Conservation (phyloP, 164 flowering plant genomes). For the Vitis vinifera region ASM3070453v1 NC_081818.1:30059001-30059500, state of each 20-base stretch:
- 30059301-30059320: neutral
- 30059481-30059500: too few relatives aligned
- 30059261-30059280: neutral
- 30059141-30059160: neutral
- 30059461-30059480: too few relatives aligned
- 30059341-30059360: neutral
- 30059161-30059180: neutral
- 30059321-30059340: neutral
- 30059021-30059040: neutral
- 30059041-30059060: neutral
- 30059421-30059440: too few relatives aligned
- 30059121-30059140: neutral
- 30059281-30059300: neutral
- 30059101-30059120: neutral
- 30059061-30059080: neutral
- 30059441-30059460: too few relatives aligned
- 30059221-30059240: neutral
- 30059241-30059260: neutral
- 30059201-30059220: slow-evolving; percentile 15
- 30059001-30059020: neutral
- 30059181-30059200: slow-evolving; percentile 5
- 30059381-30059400: too few relatives aligned
- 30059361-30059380: too few relatives aligned
- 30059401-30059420: too few relatives aligned
- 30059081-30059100: neutral